A percentile compares a stretch with the other conserved stretches of the same genome.
Evolutionary conservation across 768 basidiomycete species (phyloP).

Genomic region (Kwoniella dejecticola): DNA sequence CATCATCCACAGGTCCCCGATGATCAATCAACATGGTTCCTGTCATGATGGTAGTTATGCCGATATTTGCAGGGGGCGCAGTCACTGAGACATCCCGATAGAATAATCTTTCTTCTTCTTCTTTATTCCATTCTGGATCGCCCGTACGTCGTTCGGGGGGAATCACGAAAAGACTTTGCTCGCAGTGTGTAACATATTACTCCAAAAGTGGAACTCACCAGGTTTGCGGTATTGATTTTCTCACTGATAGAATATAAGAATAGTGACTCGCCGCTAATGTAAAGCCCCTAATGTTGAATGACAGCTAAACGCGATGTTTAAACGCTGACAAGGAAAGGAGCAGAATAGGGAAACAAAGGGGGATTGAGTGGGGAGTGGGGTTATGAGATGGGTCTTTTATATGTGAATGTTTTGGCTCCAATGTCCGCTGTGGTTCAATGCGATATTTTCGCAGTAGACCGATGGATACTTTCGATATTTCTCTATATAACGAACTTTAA

Average conservation of each 20-base stretch:
- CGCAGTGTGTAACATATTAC: too few relatives aligned
- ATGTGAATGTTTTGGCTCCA: too few relatives aligned
- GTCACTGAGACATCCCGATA: background rate
- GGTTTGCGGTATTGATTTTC: too few relatives aligned
- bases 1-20: background rate
- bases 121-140: too few relatives aligned
- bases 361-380: background rate
- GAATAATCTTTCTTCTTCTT: background rate
- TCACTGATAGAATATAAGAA: too few relatives aligned
- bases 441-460: background rate
- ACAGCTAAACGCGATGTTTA: background rate
- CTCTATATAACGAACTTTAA: background rate
- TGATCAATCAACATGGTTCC: conserved; percentile 2
- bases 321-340: background rate
- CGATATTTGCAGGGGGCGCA: background rate
- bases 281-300: too few relatives aligned
- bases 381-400: background rate
- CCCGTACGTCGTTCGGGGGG: too few relatives aligned
- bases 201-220: too few relatives aligned
- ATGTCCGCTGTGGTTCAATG: too few relatives aligned
- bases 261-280: too few relatives aligned
- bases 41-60: background rate
- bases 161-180: too few relatives aligned
- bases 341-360: background rate
- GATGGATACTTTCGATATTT: background rate